Conservation (phyloP, 331 rosid species). For the Pyracantha coccinea region DNA sequence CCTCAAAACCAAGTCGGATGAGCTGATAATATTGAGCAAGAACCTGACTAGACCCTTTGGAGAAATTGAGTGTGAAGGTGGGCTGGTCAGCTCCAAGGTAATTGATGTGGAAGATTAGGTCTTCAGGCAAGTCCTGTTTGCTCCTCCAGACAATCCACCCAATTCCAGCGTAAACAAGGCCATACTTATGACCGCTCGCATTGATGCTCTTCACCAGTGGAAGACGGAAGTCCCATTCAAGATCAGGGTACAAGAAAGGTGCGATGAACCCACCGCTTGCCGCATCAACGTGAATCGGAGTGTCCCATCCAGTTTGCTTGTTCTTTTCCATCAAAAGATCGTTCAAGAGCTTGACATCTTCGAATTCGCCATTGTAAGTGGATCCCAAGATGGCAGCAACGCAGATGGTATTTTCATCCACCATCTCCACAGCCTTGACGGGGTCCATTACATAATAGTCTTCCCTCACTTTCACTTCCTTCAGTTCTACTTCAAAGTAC, state of each 20-base stretch:
- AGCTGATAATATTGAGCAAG: slow-evolving; percentile 73
- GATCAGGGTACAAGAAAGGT: slow-evolving; percentile 62
- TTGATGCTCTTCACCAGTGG: slow-evolving; percentile 73
- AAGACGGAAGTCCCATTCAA: slow-evolving; percentile 67
- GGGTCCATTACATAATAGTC: slow-evolving; percentile 74
- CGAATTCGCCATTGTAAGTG: slow-evolving; percentile 58
- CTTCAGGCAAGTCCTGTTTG: slow-evolving; percentile 61
- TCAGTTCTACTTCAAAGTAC: slow-evolving; percentile 62
- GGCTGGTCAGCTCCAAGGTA: slow-evolving; percentile 80
- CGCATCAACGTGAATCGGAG: slow-evolving; percentile 78
- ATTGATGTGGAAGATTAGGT: slow-evolving; percentile 65
- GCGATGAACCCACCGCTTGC: slow-evolving; percentile 80
- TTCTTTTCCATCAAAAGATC: slow-evolving; percentile 50
- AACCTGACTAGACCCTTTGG: slow-evolving; percentile 73
- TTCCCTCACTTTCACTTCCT: slow-evolving; percentile 52
- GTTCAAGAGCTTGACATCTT: slow-evolving; percentile 61
- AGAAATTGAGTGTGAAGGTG: slow-evolving; percentile 81
- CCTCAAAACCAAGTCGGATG: slow-evolving; percentile 62
- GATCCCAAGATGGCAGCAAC: slow-evolving; percentile 73
- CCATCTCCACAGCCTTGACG: slow-evolving; percentile 54
- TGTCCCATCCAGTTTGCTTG: slow-evolving; percentile 56
- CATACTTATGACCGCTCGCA: slow-evolving; percentile 76
- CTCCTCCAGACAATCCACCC: slow-evolving; percentile 79
- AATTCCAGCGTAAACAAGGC: slow-evolving; percentile 67
- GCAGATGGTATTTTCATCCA: slow-evolving; percentile 67